Evolutionary conservation across 306 rosid species (phyloP), one percentile per base, ranked within the genome.

Genomic region (Ormosia emarginata): DNA sequence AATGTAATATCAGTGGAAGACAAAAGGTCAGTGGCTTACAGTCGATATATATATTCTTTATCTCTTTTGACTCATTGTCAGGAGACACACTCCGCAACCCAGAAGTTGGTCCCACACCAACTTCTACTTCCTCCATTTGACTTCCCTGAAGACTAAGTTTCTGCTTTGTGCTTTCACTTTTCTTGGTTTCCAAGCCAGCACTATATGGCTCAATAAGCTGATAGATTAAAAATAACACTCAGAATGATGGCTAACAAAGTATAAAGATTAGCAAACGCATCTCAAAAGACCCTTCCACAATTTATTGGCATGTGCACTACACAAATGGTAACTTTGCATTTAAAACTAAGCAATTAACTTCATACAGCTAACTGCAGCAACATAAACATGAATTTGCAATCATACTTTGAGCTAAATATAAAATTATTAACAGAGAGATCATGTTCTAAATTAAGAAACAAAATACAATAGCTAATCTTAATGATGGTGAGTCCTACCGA

Each of bases 181-280:
- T 82, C 82, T 62, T 87, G 71, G 84, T 85, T 81, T 70, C 88
- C 56, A 89, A 82, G 82, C 67, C 89, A 88, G 81, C 86, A 57
- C 89, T 90, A 82, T 95, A 92, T 33, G 99, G 98, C 87, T 92
- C 95, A 86, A 90, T 85, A 77, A 78, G 96, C 99, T 95, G 88
- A 78, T 40, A 88, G n/a, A 63, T 71, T 6, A 68, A 83, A 78
- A 47, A 52, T 41, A 71, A 44, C 67, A 68, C 72, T 83, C 67
- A 87, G 83, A 70, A 76, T 18, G 15, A 47, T 43, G 71, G 37
- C 36, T 18, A 49, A 63, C 39, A 39, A 18, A 61, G 34, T 41
- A 62, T 67, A 29, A 10, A 75, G 46, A 75, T 58, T 55, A 67
- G 17, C 34, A 32, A 18, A 11, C 8, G 34, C 43, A 77, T 78